Percentiles rank a stretch among this genome's conserved stretches.
Evolutionary conservation across 202 grass and related monocot species (phyloP).

Genomic region (Setaria italica): DNA sequence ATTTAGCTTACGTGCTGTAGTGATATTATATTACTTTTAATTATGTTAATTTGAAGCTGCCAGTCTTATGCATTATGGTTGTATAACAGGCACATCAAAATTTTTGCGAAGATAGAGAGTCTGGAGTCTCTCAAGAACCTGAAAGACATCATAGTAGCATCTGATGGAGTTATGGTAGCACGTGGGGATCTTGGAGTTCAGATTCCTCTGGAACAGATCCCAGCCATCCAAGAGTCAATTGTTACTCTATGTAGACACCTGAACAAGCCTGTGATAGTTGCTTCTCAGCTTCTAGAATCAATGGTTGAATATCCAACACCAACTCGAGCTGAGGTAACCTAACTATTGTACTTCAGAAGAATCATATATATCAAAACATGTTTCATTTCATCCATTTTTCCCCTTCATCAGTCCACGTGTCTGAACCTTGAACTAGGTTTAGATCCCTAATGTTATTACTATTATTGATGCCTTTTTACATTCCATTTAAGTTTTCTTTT

Average conservation of each 20-base stretch:
- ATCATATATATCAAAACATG: background rate
- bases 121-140: conserved; percentile 71
- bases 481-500: background rate
- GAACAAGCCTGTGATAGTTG: conserved; percentile 79
- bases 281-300: conserved; percentile 83
- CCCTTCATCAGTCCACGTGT: background rate
- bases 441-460: background rate
- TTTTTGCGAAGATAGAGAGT: conserved; percentile 77
- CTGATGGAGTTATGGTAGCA: conserved; percentile 79
- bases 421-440: conserved; percentile 10
- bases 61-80: conserved; percentile 11
- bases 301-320: conserved; percentile 84
- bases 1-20: background rate
- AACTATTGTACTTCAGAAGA: background rate
- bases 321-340: conserved; percentile 73
- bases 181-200: conserved; percentile 85
- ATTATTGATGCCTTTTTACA: background rate
- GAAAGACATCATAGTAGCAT: conserved; percentile 64
- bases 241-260: conserved; percentile 63
- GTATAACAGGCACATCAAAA: conserved; percentile 51
- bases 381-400: background rate
- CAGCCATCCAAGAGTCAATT: conserved; percentile 74
- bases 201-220: conserved; percentile 75
- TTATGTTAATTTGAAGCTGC: background rate
- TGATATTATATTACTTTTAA: background rate